These are phyloP conservation scores for Starmerella bombi DNA, from an alignment of 805 yeast genomes.

Conservation along the genomic window DNA sequence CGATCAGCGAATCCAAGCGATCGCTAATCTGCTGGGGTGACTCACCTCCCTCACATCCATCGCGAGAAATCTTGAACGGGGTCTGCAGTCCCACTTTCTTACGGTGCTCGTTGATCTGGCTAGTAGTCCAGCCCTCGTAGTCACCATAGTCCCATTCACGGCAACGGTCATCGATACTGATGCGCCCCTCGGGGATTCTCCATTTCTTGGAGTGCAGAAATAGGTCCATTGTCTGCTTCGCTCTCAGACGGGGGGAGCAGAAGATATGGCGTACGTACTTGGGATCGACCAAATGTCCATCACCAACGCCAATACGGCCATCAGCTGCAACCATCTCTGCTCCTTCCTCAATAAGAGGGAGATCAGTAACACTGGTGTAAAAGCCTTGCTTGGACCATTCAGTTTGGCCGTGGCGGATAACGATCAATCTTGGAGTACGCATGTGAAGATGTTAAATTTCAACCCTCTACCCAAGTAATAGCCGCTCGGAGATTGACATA, in stretches of 20 bases:
- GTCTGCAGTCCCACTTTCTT: slow-evolving; percentile 10
- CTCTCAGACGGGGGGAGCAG: slow-evolving; percentile 72
- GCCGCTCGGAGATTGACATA: neutral
- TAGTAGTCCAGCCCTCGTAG: slow-evolving; percentile 72
- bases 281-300: slow-evolving; percentile 50
- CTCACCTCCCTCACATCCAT: slow-evolving; percentile 92
- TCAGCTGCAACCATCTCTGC: slow-evolving; percentile 61
- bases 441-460: too few species aligned
- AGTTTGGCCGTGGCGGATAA: slow-evolving; percentile 50
- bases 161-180: slow-evolving; percentile 39
- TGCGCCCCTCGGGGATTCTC: slow-evolving; percentile 17
- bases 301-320: slow-evolving; percentile 55
- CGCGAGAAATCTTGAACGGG: slow-evolving; percentile 63
- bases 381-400: slow-evolving; percentile 94
- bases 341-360: slow-evolving; percentile 67
- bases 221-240: slow-evolving; percentile 58
- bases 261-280: slow-evolving; percentile 47
- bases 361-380: slow-evolving; percentile 75
- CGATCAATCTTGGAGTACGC: slow-evolving; percentile 29
- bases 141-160: slow-evolving; percentile 97
- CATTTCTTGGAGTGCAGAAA: slow-evolving; percentile 39
- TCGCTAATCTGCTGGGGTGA: slow-evolving; percentile 47
- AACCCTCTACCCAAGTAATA: too few species aligned
- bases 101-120: slow-evolving; percentile 40
- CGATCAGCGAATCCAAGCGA: slow-evolving; percentile 61